Percentiles rank a stretch among this genome's conserved stretches.
Conservation (phyloP, 805 yeast genomes). For the Torulaspora franciscae region DNA sequence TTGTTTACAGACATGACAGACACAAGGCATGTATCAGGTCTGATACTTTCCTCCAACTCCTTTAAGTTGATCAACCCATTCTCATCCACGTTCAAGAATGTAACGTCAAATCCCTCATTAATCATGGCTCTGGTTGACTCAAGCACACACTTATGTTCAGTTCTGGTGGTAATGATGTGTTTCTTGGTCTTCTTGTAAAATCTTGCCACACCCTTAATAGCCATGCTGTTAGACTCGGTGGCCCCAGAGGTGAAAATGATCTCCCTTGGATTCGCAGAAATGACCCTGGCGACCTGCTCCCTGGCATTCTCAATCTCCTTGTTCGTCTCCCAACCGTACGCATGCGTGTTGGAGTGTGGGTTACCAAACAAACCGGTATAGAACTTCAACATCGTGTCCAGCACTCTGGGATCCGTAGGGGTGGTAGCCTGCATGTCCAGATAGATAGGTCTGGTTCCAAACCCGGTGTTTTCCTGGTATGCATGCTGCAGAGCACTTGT, state of each 20-base stretch:
- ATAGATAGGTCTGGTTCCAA: constrained; percentile 86
- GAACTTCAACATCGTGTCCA: constrained; percentile 79
- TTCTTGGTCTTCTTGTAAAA: constrained; percentile 85
- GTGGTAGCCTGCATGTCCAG: constrained; percentile 98
- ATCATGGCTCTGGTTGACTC: constrained; percentile 93
- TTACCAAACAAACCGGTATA: constrained; percentile 94
- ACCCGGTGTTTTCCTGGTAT: constrained; percentile 38
- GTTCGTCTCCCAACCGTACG: constrained; percentile 99
- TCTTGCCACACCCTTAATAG: constrained; percentile 90
- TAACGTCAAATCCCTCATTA: constrained; percentile 95
- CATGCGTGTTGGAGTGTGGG: constrained; percentile 95
- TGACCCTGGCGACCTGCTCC: constrained; percentile 70
- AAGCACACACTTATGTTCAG: constrained; percentile 98
- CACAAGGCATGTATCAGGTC: constrained; percentile 86
- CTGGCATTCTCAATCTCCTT: constrained; percentile 86
- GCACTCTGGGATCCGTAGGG: constrained; percentile 94
- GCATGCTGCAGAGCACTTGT: constrained; percentile 37
- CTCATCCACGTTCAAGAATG: constrained; percentile 76
- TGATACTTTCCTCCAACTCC: constrained; percentile 72
- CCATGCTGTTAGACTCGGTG: constrained; percentile 94
- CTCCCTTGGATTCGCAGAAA: constrained; percentile 93
- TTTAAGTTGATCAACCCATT: constrained; percentile 79
- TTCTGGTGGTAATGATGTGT: constrained; percentile 92
- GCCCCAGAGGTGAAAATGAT: constrained; percentile 97
- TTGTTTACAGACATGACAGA: constrained; percentile 97